phyloP scores from a whole-genome alignment of 345 rosid genomes.

The Arabidopsis suecica region DNA sequence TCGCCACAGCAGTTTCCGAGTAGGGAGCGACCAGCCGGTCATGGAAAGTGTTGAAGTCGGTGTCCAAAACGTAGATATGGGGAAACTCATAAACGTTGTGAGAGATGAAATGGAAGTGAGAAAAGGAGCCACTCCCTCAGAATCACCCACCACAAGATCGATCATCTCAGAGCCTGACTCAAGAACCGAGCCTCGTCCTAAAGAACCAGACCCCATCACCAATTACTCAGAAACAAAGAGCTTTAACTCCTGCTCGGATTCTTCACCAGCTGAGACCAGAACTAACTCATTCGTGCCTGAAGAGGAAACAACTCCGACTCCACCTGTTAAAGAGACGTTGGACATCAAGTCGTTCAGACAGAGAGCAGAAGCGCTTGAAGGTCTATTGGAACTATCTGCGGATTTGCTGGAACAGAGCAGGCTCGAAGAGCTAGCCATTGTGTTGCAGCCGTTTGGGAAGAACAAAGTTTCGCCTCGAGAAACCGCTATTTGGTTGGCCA shows the following conservation, averaged over 20 bases:
- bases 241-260: constrained; percentile 50
- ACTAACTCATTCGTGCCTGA: constrained; percentile 49
- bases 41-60: constrained; percentile 86
- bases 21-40: constrained; percentile 84
- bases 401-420: constrained; percentile 86
- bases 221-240: constrained; percentile 57
- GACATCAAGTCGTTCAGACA: constrained; percentile 91
- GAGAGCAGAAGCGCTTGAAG: constrained; percentile 99
- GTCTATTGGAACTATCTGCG: constrained; percentile 88
- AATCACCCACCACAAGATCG: constrained; percentile 48
- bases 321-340: constrained; percentile 62
- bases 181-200: constrained; percentile 35
- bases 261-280: constrained; percentile 49
- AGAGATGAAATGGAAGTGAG: constrained; percentile 75
- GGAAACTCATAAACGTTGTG: constrained; percentile 75
- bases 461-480: constrained; percentile 97
- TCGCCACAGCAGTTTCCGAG: constrained; percentile 85
- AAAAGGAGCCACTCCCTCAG: constrained; percentile 54
- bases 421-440: constrained; percentile 92
- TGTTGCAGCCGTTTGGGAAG: constrained; percentile 94
- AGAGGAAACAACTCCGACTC: constrained; percentile 58
- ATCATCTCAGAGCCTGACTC: constrained; percentile 52
- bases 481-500: constrained; percentile 98
- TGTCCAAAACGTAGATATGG: constrained; percentile 72
- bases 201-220: constrained; percentile 38